Evolutionary conservation across 768 basidiomycete genomes (phyloP).

Genomic region (Crucibulum laeve): DNA sequence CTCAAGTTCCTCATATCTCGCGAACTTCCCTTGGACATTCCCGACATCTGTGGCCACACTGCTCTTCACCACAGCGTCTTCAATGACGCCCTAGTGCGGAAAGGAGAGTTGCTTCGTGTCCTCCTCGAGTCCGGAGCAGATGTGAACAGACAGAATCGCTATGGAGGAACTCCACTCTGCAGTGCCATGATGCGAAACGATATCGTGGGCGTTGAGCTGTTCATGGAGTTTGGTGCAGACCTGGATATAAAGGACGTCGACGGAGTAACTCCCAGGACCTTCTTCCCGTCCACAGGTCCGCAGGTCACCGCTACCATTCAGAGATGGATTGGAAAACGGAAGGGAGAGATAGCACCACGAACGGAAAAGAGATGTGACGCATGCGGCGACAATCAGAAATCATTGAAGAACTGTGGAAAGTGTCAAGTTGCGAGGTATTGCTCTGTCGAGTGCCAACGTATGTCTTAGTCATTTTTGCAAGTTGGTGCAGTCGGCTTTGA

Average conservation of each 20-base stretch:
- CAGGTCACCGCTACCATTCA: constrained; percentile 36
- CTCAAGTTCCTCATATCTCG: constrained; percentile 35
- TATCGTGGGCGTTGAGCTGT: constrained; percentile 29
- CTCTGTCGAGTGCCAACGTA: constrained; percentile 51
- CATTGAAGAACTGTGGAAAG: constrained; percentile 36
- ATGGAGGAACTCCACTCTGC: constrained; percentile 39
- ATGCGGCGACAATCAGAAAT: constrained; percentile 20
- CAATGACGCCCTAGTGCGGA: constrained; percentile 9
- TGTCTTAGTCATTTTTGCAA: constrained; percentile 10
- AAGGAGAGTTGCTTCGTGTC: constrained; percentile 26
- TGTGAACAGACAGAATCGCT: constrained; percentile 43
- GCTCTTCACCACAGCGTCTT: constrained; percentile 44
- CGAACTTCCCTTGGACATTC: constrained; percentile 33
- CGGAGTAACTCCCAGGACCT: constrained; percentile 23
- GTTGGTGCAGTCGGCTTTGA: not conserved
- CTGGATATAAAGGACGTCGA: constrained; percentile 35
- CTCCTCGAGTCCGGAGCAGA: constrained; percentile 45
- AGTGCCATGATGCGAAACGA: constrained; percentile 25
- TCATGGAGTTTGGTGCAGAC: constrained; percentile 48
- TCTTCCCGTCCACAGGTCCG: constrained; percentile 33
- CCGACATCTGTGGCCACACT: constrained; percentile 45
- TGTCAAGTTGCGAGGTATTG: constrained; percentile 50
- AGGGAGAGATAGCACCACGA: constrained; percentile 34
- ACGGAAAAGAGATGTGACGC: constrained; percentile 42
- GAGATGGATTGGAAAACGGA: constrained; percentile 44